Evolutionary conservation across 371 early-diverging fungal genomes (phyloP), one percentile per base, ranked within the genome.

Genomic region (Mortierella sp.): DNA sequence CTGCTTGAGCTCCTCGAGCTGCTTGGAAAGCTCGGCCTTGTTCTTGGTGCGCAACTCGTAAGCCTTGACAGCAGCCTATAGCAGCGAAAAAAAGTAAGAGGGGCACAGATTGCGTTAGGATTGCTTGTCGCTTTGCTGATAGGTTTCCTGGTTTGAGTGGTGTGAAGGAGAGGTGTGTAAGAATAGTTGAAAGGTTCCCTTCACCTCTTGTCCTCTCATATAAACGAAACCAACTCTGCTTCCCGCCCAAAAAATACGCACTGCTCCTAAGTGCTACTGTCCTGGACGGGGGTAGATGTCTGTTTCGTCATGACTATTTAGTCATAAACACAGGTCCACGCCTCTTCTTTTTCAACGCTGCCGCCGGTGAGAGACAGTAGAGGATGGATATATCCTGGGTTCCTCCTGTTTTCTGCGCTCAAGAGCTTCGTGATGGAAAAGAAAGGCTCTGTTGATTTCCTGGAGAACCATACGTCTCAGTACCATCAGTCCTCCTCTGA

Each of bases 1-100:
- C 87, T 94, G 93, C 95, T 97, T 97, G 89, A 97, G 94, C 84
- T 96, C 95, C 77, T 95, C 96, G 73, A 98, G 95, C 87, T 95
- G 92, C 92, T 96, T 94, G 80, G 90, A 88, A 73, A 98, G 94
- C 90, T 98, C 97, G 72, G 92, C 95, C 93, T 96, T 96, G 91
- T 92, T 93, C 93, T 96, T 96, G 87, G 90, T 92, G 88, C 97
- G 95, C 89, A 98, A 93, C 90, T 97, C 96, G 92, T 92, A 89
- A 89, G 95, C 95, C 91, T 97, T 97, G 84, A 97, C 93, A 90
- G 92, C 91, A 89, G 92, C 92, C 95, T 93, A 76, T 28, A 48
- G 43, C 31, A 61, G 16, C 6, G 31, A 13, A 37, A 40, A 37
- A 10, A 37, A 24, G 21, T 8, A 37, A 40, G 24, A 37, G 2